These are phyloP conservation scores for Aureobasidium mangrovei DNA, from an alignment of 2,329 filamentous ascomycete genomes.

Conservation along the genomic window DNA sequence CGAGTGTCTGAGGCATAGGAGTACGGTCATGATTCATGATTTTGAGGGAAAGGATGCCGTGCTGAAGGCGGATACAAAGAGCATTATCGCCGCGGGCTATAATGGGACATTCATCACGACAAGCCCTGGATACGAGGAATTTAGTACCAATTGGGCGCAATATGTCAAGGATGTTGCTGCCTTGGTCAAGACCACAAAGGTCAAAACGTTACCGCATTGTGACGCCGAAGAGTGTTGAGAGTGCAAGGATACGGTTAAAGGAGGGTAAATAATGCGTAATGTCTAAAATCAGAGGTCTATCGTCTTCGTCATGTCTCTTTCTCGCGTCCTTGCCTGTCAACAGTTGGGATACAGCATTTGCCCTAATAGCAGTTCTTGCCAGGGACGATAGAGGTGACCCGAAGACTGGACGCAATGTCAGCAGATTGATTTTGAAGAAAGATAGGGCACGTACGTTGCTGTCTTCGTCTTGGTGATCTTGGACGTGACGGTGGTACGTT, in stretches of 20 bases:
- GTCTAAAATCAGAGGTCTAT: background rate
- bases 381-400: background rate
- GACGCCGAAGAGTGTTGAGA: background rate
- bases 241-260: background rate
- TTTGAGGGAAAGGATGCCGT: background rate
- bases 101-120: constrained; percentile 1
- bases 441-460: background rate
- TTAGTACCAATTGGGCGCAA: background rate
- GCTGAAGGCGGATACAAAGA: background rate
- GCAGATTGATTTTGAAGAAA: background rate
- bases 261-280: background rate
- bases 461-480: background rate
- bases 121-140: background rate
- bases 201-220: constrained; percentile 5
- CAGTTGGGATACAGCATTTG: no score
- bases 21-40: constrained; percentile 2
- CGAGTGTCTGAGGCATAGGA: constrained; percentile 1
- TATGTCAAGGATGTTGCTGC: constrained; percentile 5
- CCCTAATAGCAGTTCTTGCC: background rate
- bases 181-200: background rate
- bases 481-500: constrained; percentile 2
- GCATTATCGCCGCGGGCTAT: background rate
- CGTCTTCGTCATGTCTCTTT: no score
- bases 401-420: background rate
- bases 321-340: no score